phyloP scores from a whole-genome alignment of 495 filamentous ascomycete species.

The Xylaria venustula region DNA sequence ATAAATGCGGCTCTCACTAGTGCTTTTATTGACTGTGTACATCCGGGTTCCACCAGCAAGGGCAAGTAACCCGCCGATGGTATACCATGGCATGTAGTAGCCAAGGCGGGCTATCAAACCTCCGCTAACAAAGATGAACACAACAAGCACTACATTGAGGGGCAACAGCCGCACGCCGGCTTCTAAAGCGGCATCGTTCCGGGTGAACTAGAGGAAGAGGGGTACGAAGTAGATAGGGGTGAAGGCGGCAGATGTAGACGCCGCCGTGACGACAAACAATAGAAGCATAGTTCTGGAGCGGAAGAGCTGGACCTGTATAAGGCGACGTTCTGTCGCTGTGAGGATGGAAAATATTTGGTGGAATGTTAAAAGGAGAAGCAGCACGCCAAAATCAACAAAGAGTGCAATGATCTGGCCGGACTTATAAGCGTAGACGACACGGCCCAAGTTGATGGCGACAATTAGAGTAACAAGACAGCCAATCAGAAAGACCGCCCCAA shows the following conservation, averaged over 20 bases:
- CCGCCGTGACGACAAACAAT: neutral
- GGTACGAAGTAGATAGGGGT: constrained; percentile 49
- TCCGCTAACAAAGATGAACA: constrained; percentile 36
- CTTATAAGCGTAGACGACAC: constrained; percentile 48
- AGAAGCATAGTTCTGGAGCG: neutral
- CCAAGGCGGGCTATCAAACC: constrained; percentile 27
- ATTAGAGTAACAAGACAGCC: constrained; percentile 36
- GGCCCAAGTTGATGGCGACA: constrained; percentile 50
- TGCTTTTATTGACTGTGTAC: constrained; percentile 48
- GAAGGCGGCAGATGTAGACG: constrained; percentile 25
- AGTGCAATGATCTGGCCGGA: constrained; percentile 45
- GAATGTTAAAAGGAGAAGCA: constrained; percentile 45
- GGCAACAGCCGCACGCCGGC: constrained; percentile 50
- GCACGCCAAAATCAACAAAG: constrained; percentile 46
- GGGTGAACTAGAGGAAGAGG: constrained; percentile 45
- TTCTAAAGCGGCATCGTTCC: constrained; percentile 30
- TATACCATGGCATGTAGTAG: constrained; percentile 16
- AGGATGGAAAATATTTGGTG: constrained; percentile 50
- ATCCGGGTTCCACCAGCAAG: constrained; percentile 23
- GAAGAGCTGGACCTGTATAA: constrained; percentile 51
- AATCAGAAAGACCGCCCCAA: constrained; percentile 38
- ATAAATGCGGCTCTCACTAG: constrained; percentile 47
- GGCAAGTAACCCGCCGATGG: constrained; percentile 3
- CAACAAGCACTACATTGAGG: constrained; percentile 21
- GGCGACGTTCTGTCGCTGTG: constrained; percentile 40